Evolutionary conservation across 1,139 yeast species (phyloP).

Genomic region (Pichia sp.): DNA sequence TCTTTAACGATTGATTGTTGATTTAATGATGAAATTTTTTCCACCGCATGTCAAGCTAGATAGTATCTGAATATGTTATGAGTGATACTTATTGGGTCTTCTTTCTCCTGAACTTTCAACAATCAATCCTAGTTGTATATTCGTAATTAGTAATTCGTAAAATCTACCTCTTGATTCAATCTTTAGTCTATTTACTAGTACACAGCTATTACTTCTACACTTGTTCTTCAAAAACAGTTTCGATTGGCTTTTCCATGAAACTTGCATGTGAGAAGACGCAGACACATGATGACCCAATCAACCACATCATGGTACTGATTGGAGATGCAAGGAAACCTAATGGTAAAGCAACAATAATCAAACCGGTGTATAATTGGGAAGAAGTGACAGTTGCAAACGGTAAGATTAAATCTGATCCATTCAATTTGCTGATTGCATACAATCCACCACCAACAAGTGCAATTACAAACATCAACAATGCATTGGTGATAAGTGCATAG

Average conservation of each 20-base stretch:
- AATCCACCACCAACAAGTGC: slow-evolving; percentile 62
- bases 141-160: not conserved
- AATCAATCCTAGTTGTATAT: not conserved
- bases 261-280: slow-evolving; percentile 87
- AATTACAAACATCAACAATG: slow-evolving; percentile 76
- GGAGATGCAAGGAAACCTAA: slow-evolving; percentile 93
- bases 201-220: slow-evolving; percentile 31
- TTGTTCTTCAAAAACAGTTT: slow-evolving; percentile 92
- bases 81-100: slow-evolving; percentile 29
- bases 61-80: slow-evolving; percentile 29
- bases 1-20: too few relatives aligned
- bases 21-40: slow-evolving; percentile 24
- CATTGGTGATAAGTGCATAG: slow-evolving; percentile 75
- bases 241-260: slow-evolving; percentile 95
- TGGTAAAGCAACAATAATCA: slow-evolving; percentile 73
- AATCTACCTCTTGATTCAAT: not conserved
- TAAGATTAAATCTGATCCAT: slow-evolving; percentile 72
- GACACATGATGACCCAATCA: slow-evolving; percentile 90
- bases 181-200: not conserved
- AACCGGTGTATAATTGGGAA: slow-evolving; percentile 83
- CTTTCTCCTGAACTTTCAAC: slow-evolving; percentile 20
- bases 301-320: slow-evolving; percentile 89
- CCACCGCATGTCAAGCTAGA: slow-evolving; percentile 31
- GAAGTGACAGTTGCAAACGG: slow-evolving; percentile 67
- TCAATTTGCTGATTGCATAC: slow-evolving; percentile 67